Evolutionary conservation across 345 rosid species (phyloP), one percentile per base, ranked within the genome.

Genomic region (Barbarea vulgaris): DNA sequence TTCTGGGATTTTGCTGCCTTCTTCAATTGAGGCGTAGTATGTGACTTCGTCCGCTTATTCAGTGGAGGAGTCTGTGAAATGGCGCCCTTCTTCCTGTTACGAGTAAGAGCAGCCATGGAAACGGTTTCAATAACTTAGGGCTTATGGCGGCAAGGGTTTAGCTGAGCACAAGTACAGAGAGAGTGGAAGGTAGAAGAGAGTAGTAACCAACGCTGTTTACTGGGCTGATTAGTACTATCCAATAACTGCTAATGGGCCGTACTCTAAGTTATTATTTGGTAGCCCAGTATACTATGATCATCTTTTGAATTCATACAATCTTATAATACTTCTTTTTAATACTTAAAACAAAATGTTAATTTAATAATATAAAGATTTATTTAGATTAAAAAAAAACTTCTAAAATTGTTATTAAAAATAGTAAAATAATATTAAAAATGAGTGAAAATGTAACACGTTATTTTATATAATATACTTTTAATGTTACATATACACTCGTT

Each of bases 11-110:
- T 67, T 10, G 68, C 53, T 33, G 54, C 60, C 33, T 75, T 67
- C 33, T 67, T 75, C 66, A 19, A 34, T 19, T 24, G 72, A 65
- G 24, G 39, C 24, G 42, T 25, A 3, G 41, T 25, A 17, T n/a
- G 10, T 41, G 57, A 8, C 0, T 73, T 73, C 5, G 9, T 17
- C n/a, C 10, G 22, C 39, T 58, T 75, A 22, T 72, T 82, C 4
- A 73, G 65, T 4, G 83, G 80, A 0, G 79, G 69, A 67, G 76
- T 85, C 24, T 55, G 82, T 0, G 76, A 34, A 37, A 84, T 84
- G 10, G 74, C 69, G 6, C 77, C 86, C 65, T 84, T 89, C 73
- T 84, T 85, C 85, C 89, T 89, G 57, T 6, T 82, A 73, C 76
- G 77, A 27, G 71, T 67, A 61, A 62, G 61, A 9, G 83, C 85